Evolutionary conservation across 352 stramenopile species (phyloP), one percentile per base, ranked within the genome.

Genomic region (Phytopythium aichiense): DNA sequence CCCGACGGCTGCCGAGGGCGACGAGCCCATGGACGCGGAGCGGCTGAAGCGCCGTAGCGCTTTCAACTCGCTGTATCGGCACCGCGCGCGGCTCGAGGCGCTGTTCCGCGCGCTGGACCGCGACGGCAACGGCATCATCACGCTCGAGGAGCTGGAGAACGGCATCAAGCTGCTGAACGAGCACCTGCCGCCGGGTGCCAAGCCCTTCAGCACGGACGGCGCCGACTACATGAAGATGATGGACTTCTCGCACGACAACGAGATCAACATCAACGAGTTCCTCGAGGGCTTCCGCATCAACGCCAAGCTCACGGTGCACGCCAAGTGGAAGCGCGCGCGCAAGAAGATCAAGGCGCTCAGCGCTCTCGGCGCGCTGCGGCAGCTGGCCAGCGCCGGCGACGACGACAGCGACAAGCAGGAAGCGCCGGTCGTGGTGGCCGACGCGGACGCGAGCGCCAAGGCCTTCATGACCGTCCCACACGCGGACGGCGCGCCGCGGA

Each of bases 251-350:
- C 77, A 89, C 63, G 84, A 95, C 64, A 91, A 92, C 54, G 79
- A 92, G 61, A 87, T 95, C 70, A 93, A 95, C 73, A 95, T 95
- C 60, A 95, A 95, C 65, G 86, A 95, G 76, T 95, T 95, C 62
- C 91, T 95, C 79, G 86, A 95, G 56, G 84, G 86, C 56, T 95
- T 95, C 69, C 82, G 86, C 37, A 89, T 95, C 58, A 91, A 92
- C 52, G 86, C 86, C 38, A 92, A 88, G 66, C 74, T 95, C 49
- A 95, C 86, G 30, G 81, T 91, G 20, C 81, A 91, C 54, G 86
- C 86, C 57, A 94, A 94, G 70, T 94, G 86, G 86, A 91, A 89
- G 69, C 84, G 86, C 60, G 84, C 86, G 30, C 72, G 79, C n/a
- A 92, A 91, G 72, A 94, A 94, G 72, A 88, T 94, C 61, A 90